A percentile compares a stretch with the other conserved stretches of the same genome.
phyloP scores from a whole-genome alignment of 768 basidiomycete species.

The Trametes meyenii region DNA sequence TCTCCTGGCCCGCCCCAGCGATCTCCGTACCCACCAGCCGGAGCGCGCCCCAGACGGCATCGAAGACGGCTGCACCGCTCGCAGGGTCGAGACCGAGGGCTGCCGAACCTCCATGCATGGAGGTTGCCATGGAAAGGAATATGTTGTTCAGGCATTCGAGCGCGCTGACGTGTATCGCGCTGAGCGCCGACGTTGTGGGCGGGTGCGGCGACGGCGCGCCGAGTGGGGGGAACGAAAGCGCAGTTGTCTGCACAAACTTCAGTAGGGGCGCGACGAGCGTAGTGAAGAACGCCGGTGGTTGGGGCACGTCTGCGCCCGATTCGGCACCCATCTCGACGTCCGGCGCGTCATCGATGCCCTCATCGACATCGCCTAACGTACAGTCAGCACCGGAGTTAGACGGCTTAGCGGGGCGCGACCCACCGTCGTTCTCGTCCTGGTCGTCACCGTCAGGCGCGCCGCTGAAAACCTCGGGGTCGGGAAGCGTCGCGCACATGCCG shows the following conservation, averaged over 20 bases:
- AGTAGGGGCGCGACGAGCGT: constrained; percentile 71
- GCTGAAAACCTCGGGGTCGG: constrained; percentile 58
- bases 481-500: constrained; percentile 83
- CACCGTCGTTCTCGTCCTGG: constrained; percentile 43
- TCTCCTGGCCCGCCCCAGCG: constrained; percentile 62
- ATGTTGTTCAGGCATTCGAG: constrained; percentile 91
- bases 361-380: constrained; percentile 41
- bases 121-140: constrained; percentile 64
- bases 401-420: constrained; percentile 37
- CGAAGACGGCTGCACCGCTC: constrained; percentile 61
- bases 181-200: constrained; percentile 84
- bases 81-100: constrained; percentile 24
- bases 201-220: constrained; percentile 75
- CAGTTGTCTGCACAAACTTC: constrained; percentile 69
- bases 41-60: constrained; percentile 65
- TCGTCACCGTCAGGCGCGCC: constrained; percentile 38
- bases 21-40: constrained; percentile 59
- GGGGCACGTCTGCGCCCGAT: constrained; percentile 21
- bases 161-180: constrained; percentile 81
- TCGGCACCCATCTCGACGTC: constrained; percentile 32
- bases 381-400: constrained; percentile 27
- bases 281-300: constrained; percentile 47
- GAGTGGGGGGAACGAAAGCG: constrained; percentile 80
- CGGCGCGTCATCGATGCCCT: constrained; percentile 36
- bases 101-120: constrained; percentile 39